Conservation (phyloP, 805 yeast species). For the Dipodascus geniculatus region DNA sequence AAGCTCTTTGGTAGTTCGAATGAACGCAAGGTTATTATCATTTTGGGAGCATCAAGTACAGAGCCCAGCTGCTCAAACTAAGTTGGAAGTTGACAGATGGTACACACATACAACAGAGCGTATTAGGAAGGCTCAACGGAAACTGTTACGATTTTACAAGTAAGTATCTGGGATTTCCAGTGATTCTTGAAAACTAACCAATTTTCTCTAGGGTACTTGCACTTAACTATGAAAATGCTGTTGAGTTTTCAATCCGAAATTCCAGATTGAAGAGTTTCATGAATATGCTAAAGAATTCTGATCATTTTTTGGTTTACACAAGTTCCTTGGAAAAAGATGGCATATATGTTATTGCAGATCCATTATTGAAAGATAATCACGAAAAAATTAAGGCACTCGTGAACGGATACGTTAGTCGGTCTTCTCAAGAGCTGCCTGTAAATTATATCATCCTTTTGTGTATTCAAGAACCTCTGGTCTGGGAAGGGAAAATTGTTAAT, state of each 20-base stretch:
- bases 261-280: slow-evolving; percentile 35
- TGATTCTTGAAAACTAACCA: slow-evolving; percentile 1
- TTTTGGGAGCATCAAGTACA: slow-evolving; percentile 63
- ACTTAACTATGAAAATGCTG: slow-evolving; percentile 60
- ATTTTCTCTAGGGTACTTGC: slow-evolving; percentile 33
- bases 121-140: slow-evolving; percentile 50
- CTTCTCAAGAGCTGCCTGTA: slow-evolving; percentile 24
- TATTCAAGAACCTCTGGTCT: slow-evolving; percentile 74
- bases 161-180: neutral
- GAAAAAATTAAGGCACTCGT: slow-evolving; percentile 21
- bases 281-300: slow-evolving; percentile 46
- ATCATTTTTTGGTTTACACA: slow-evolving; percentile 69
- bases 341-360: slow-evolving; percentile 67
- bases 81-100: slow-evolving; percentile 41
- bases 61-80: slow-evolving; percentile 39
- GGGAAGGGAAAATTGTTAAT: slow-evolving; percentile 75
- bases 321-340: slow-evolving; percentile 65
- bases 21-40: slow-evolving; percentile 55
- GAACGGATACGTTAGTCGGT: slow-evolving; percentile 23
- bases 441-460: slow-evolving; percentile 65
- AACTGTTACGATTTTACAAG: slow-evolving; percentile 65
- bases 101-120: slow-evolving; percentile 28
- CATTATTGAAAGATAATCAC: slow-evolving; percentile 34
- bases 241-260: slow-evolving; percentile 29
- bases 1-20: slow-evolving; percentile 46